Percentiles rank a stretch among this genome's conserved stretches.
Conservation (phyloP, 805 yeast genomes). For the Candida morakotiae region DNA sequence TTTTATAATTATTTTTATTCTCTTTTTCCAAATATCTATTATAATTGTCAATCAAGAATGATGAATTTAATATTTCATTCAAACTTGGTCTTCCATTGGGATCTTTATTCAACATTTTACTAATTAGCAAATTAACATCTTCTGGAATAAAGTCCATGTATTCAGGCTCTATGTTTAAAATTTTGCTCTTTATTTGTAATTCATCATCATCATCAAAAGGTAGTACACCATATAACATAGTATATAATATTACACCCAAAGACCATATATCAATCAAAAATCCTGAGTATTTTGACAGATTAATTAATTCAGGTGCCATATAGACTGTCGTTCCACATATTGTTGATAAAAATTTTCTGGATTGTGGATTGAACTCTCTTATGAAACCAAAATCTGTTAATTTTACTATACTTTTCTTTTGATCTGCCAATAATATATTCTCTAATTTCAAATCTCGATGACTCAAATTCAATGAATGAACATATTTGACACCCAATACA, state of each 20-base stretch:
- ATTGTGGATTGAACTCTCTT: constrained; percentile 53
- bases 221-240: constrained; percentile 79
- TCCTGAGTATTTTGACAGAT: constrained; percentile 70
- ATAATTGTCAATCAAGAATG: constrained; percentile 30
- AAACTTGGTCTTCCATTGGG: constrained; percentile 58
- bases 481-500: constrained; percentile 62
- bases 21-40: constrained; percentile 20
- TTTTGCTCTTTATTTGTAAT: constrained; percentile 51
- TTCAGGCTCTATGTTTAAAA: constrained; percentile 62
- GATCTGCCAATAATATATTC: constrained; percentile 58
- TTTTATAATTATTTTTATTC: constrained; percentile 4
- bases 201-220: constrained; percentile 90
- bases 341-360: constrained; percentile 60
- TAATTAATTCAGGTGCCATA: constrained; percentile 92
- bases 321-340: constrained; percentile 93
- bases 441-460: constrained; percentile 86
- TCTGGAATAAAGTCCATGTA: constrained; percentile 46
- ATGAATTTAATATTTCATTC: constrained; percentile 33
- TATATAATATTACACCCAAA: constrained; percentile 81
- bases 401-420: constrained; percentile 58
- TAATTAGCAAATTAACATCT: constrained; percentile 49
- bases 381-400: constrained; percentile 94
- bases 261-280: constrained; percentile 88
- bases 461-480: constrained; percentile 72
- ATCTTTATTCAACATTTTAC: constrained; percentile 57